Evolutionary conservation across 768 basidiomycete genomes (phyloP).

Genomic region (Leccinellum albellum): DNA sequence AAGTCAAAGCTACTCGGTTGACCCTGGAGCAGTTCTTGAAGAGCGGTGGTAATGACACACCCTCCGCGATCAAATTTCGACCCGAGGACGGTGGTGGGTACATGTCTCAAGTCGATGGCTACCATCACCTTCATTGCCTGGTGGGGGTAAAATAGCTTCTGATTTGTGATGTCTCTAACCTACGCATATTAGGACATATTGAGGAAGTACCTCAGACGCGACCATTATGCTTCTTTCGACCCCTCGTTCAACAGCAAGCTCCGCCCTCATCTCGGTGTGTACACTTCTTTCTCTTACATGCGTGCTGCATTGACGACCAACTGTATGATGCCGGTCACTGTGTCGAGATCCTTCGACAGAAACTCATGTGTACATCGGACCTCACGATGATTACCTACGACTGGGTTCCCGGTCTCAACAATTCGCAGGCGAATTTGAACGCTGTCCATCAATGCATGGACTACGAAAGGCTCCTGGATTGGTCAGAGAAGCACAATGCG

Average conservation of each 20-base stretch:
- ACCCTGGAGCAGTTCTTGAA: constrained; percentile 6
- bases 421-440: not conserved
- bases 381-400: not conserved
- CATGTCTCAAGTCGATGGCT: constrained; percentile 7
- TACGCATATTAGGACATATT: not conserved
- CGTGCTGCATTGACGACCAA: not conserved
- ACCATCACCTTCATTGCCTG: constrained; percentile 11
- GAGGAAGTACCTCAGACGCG: not conserved
- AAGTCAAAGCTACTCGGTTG: constrained; percentile 9
- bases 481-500: not conserved
- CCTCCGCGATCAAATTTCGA: constrained; percentile 1
- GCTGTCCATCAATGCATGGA: not conserved
- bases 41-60: not conserved
- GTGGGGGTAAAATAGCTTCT: not conserved
- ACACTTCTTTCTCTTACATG: too few species aligned
- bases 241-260: not conserved
- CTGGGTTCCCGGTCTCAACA: not conserved
- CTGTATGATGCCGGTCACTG: not conserved
- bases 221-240: not conserved
- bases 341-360: constrained; percentile 1
- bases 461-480: not conserved
- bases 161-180: not conserved
- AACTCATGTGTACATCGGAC: constrained; percentile 2
- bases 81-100: constrained; percentile 14
- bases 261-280: constrained; percentile 1